Base-by-base conservation (phyloP, 176 grass and related monocot species). In the Leersia perrieri region DNA sequence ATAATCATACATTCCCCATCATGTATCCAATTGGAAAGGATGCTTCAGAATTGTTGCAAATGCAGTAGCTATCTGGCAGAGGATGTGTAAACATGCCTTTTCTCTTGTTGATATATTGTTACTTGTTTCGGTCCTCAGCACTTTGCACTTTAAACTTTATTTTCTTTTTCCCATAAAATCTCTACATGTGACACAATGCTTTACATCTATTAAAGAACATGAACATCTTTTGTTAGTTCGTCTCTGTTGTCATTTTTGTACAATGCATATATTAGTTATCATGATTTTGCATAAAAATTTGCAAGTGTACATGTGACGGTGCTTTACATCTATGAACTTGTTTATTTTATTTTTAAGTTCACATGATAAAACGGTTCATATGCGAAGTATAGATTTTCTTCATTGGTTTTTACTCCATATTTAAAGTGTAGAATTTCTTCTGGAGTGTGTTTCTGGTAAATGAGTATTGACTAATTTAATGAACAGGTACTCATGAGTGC, bases 401-500 rank as follows among this genome's bases (percentile, higher is more conserved):
- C 39, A 39, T 39, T 39, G 36, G 36, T 39, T 51, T 20, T 20
- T 5, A 7, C 69, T n/a, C 51, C 53, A 58, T 72, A 32, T 77
- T 63, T 72, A 33, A 34, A 72, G 35, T 66, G 41, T 6, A 65
- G 33, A 62, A 70, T 20, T 77, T 80, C n/a, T 33, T 73, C 31
- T 47, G 9, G 60, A 79, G 28, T 71, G 41, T 51, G 55, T 65
- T 55, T 51, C 4, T 12, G 28, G 68, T 22, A 38, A 30, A 72
- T 69, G 40, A 80, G 68, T 53, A 82, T 77, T 84, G 35, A 72
- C 60, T 82, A 60, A 41, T 88, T 44, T 77, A 73, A 89, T 62
- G 66, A 82, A 82, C 89, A 98, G 95, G 83, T 95, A 63, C 90
- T 98, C 32, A 98, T 95, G 95, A 98, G 92, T 88, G 95, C 95